Evolutionary conservation across 73 alveolate species (phyloP).

Genomic region (Paramecium tetraurelia): DNA sequence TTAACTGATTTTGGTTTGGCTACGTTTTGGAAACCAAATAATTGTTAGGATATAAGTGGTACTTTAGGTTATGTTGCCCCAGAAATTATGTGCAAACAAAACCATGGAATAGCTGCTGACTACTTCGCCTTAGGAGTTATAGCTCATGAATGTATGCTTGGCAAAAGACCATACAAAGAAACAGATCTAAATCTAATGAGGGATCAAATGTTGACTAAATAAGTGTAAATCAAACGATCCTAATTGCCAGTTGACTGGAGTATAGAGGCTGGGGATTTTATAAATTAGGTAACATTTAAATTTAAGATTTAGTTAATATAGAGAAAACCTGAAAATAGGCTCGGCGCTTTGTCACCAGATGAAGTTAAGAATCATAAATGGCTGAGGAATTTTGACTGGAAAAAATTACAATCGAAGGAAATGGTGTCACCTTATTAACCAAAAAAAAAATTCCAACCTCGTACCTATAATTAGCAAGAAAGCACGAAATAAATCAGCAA

Average conservation of each 20-base stretch:
- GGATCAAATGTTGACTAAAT: slow-evolving; percentile 76
- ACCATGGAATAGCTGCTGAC: slow-evolving; percentile 77
- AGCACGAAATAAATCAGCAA: slow-evolving; percentile 48
- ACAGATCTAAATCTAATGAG: slow-evolving; percentile 77
- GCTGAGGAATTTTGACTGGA: slow-evolving; percentile 66
- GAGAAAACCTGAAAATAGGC: slow-evolving; percentile 65
- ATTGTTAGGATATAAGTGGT: slow-evolving; percentile 91
- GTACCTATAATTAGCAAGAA: slow-evolving; percentile 53
- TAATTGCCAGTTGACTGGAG: slow-evolving; percentile 76
- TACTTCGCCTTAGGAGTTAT: slow-evolving; percentile 80
- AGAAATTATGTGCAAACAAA: slow-evolving; percentile 76
- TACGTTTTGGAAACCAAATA: slow-evolving; percentile 78
- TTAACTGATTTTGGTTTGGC: slow-evolving; percentile 97
- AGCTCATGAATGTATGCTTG: slow-evolving; percentile 83
- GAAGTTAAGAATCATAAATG: slow-evolving; percentile 69
- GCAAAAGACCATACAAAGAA: slow-evolving; percentile 76
- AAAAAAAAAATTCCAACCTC: slow-evolving; percentile 44
- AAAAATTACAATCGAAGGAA: not conserved
- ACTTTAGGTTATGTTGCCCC: slow-evolving; percentile 85
- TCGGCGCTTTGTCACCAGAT: slow-evolving; percentile 62
- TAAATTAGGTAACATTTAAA: slow-evolving; percentile 68
- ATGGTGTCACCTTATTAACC: slow-evolving; percentile 53
- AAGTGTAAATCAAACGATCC: slow-evolving; percentile 69
- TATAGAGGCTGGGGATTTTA: slow-evolving; percentile 82
- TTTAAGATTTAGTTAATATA: slow-evolving; percentile 20